Evolutionary conservation across 257 asterid species (phyloP), one percentile per base, ranked within the genome.

Genomic region (Handroanthus guayacan): DNA sequence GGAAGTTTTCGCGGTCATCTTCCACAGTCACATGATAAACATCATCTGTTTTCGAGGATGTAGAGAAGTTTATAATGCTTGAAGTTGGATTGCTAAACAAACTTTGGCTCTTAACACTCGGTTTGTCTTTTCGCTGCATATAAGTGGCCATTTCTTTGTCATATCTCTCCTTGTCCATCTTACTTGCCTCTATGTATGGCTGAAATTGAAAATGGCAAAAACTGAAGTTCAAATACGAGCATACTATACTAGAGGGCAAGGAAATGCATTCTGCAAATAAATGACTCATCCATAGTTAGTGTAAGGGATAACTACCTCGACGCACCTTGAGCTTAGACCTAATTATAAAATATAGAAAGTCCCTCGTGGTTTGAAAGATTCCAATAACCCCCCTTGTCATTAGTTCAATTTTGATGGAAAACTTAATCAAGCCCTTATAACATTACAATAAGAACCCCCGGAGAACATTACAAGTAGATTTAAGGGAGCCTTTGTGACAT

Each of bases 101-200:
- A 41, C 71, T 55, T 50, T 76, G 71, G 44, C 44, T 36, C 60
- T 73, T 73, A n/a, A 66, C 52, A n/a, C 61, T 77, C 56, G 75
- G 68, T 37, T 60, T 81, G 52, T 50, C 67, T 34, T 57, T 63
- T 3, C 31, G 73, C 57, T 78, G 81, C 65, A 58, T 71, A 58
- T 87, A 80, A 48, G 71, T 62, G 62, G 80, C 83, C 89, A 84
- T 75, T 74, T 92, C 92, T 64, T 75, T 79, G 4, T 57, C 70
- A 41, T 82, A 92, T 71, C 96, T 86, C 69, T 86, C 95, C 81
- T 69, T 87, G 86, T 92, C 97, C 82, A 75, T 76, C 78, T 77
- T 82, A 75, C 89, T 78, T 34, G 92, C 97, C 68, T 90, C 95
- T 0, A 82, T 16, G 65, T 81, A 92, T 9, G 93, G 92, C 97